Conservation (phyloP, 345 rosid genomes). For the Nephelium lappaceum region DNA sequence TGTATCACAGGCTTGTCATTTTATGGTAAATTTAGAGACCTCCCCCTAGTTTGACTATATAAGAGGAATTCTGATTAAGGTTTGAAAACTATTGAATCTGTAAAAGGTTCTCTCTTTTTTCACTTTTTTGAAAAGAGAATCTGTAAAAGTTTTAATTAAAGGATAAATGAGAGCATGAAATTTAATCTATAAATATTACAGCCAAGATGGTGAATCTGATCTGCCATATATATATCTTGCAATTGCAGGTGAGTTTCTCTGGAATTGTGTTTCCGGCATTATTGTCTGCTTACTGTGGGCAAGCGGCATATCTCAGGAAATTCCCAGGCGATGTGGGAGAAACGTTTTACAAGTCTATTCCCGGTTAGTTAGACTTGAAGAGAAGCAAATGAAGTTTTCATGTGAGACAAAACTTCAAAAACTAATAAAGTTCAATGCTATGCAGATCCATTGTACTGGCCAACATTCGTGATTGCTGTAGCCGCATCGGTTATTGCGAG, state of each 20-base stretch:
- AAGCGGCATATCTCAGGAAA: constrained; percentile 64
- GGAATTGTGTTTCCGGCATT: constrained; percentile 45
- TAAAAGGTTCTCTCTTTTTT: too few species aligned
- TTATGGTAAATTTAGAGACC: too few species aligned
- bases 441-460: constrained; percentile 75
- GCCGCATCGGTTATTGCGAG: constrained; percentile 82
- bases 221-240: neutral
- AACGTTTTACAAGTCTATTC: constrained; percentile 65
- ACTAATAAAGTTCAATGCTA: neutral
- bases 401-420: neutral
- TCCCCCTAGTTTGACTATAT: too few species aligned
- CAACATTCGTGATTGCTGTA: constrained; percentile 72
- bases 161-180: too few species aligned
- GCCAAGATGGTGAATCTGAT: neutral
- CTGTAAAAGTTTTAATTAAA: too few species aligned
- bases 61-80: too few species aligned
- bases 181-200: too few species aligned
- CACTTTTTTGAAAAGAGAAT: too few species aligned
- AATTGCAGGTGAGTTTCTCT: constrained; percentile 73
- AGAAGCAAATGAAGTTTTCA: neutral
- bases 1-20: too few species aligned
- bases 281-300: constrained; percentile 48
- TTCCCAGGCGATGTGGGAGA: constrained; percentile 35
- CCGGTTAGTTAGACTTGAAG: constrained; percentile 48
- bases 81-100: too few species aligned